Evolutionary conservation across 108 stramenopile species (phyloP).

Genomic region (Mayamaea pseudoterrestris): DNA sequence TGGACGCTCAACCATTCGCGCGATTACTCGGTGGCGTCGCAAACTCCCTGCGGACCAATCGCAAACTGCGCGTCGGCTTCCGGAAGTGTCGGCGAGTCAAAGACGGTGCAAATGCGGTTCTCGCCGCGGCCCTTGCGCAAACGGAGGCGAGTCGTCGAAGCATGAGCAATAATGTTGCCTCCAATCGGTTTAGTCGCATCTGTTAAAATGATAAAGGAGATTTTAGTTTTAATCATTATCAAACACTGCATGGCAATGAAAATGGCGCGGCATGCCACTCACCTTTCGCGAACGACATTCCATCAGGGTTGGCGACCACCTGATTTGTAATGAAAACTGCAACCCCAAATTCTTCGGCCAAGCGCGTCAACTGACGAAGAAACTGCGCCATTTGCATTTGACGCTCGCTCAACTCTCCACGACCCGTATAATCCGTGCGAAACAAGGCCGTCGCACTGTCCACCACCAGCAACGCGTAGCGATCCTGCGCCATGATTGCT

Average conservation of each 20-base stretch:
- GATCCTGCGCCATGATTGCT: slow-evolving; percentile 96
- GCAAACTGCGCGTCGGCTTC: slow-evolving; percentile 93
- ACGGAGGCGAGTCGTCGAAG: slow-evolving; percentile 93
- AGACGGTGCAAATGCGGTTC: slow-evolving; percentile 95
- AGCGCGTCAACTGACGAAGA: slow-evolving; percentile 90
- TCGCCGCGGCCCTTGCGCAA: slow-evolving; percentile 97
- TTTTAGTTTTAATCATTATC: neutral
- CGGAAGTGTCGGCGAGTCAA: slow-evolving; percentile 91
- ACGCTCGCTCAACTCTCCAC: slow-evolving; percentile 94
- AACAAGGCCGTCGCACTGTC: slow-evolving; percentile 98
- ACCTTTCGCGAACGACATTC: slow-evolving; percentile 87
- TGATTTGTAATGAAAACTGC: slow-evolving; percentile 99
- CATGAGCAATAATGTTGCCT: slow-evolving; percentile 99
- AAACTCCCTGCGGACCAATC: slow-evolving; percentile 53
- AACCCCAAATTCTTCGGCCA: slow-evolving; percentile 98
- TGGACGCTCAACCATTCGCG: neutral
- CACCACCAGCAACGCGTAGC: slow-evolving; percentile 95
- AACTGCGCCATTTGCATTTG: slow-evolving; percentile 94
- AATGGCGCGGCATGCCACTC: slow-evolving; percentile 1
- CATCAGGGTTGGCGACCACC: slow-evolving; percentile 97
- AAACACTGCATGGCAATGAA: neutral
- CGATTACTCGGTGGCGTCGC: slow-evolving; percentile 65
- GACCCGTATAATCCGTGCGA: slow-evolving; percentile 98
- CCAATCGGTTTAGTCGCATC: slow-evolving; percentile 98
- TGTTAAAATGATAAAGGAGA: slow-evolving; percentile 94